Evolutionary conservation across 208 protist genomes (phyloP).

Genomic region (Wallacemonas sp.): DNA sequence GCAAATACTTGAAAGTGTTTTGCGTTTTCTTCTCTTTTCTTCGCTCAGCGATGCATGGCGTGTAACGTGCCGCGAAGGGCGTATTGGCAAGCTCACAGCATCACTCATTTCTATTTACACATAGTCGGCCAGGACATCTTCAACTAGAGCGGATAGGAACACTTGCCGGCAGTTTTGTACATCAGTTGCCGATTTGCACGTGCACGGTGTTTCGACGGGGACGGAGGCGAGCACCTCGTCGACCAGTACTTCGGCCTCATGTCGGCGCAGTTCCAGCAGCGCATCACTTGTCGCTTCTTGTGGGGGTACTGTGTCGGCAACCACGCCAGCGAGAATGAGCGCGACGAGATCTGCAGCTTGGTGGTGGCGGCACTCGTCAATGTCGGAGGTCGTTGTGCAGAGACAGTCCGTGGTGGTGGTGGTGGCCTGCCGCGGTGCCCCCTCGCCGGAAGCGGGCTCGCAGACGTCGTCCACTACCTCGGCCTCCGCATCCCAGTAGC

Average conservation of each 20-base stretch:
- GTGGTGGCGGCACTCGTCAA: not conserved
- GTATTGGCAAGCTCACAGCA: too few relatives aligned
- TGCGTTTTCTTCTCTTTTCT: too few relatives aligned
- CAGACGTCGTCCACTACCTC: not conserved
- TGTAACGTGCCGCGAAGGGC: too few relatives aligned
- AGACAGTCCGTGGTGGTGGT: not conserved
- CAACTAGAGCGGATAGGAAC: not conserved
- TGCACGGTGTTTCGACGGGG: not conserved
- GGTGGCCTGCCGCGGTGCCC: not conserved
- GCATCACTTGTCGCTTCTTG: not conserved
- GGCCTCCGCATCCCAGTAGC: not conserved
- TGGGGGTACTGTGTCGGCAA: not conserved
- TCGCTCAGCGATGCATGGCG: too few relatives aligned
- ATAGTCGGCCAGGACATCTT: not conserved
- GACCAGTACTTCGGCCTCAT: not conserved
- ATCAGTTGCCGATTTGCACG: not conserved
- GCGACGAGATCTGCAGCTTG: constrained; percentile 1
- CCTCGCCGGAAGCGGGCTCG: not conserved
- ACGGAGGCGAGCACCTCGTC: not conserved
- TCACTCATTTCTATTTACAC: too few relatives aligned
- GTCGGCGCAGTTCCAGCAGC: not conserved
- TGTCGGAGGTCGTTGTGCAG: not conserved
- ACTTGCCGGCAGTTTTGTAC: not conserved
- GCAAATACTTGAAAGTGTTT: too few relatives aligned
- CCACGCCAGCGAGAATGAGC: not conserved